phyloP scores from a whole-genome alignment of 176 grass and related monocot genomes.

The Triticum turgidum region DNA sequence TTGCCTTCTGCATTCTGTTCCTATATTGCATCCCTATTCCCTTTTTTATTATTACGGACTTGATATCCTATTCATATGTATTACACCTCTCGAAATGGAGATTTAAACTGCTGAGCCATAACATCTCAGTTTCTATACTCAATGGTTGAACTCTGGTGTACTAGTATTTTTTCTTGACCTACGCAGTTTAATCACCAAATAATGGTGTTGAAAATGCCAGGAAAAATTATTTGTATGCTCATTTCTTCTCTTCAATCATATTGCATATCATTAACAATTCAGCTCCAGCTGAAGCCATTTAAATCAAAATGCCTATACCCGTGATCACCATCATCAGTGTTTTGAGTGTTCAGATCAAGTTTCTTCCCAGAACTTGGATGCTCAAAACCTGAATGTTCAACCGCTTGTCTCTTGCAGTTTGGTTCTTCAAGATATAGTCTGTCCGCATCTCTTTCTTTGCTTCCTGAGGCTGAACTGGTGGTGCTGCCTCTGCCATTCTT shows the following conservation, averaged over 20 bases:
- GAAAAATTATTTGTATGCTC: slow-evolving; percentile 33
- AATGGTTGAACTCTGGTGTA: slow-evolving; percentile 15
- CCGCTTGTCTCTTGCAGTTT: slow-evolving; percentile 36
- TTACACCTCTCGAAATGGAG: not conserved
- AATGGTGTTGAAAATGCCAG: not conserved
- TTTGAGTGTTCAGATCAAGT: slow-evolving; percentile 76
- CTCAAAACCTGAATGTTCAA: slow-evolving; percentile 44
- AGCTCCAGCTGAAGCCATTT: slow-evolving; percentile 94
- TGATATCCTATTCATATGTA: not conserved
- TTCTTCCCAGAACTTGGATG: slow-evolving; percentile 43
- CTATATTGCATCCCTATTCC: not conserved
- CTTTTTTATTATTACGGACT: not conserved
- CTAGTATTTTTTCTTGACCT: not conserved
- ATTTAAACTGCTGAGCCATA: not conserved
- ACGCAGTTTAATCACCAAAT: not conserved
- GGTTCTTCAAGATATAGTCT: slow-evolving; percentile 44
- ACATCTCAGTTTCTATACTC: not conserved
- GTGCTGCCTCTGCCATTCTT: slow-evolving; percentile 47
- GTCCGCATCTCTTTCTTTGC: slow-evolving; percentile 47
- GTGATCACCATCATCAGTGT: slow-evolving; percentile 60
- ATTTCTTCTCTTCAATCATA: slow-evolving; percentile 3
- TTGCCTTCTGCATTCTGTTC: not conserved
- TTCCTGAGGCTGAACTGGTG: slow-evolving; percentile 44
- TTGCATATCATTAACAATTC: slow-evolving; percentile 47
- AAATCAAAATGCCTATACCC: slow-evolving; percentile 79